Percentiles rank a stretch among this genome's conserved stretches.
phyloP scores from a whole-genome alignment of 2,329 filamentous ascomycete genomes.

The Monilinia aucupariae region DNA sequence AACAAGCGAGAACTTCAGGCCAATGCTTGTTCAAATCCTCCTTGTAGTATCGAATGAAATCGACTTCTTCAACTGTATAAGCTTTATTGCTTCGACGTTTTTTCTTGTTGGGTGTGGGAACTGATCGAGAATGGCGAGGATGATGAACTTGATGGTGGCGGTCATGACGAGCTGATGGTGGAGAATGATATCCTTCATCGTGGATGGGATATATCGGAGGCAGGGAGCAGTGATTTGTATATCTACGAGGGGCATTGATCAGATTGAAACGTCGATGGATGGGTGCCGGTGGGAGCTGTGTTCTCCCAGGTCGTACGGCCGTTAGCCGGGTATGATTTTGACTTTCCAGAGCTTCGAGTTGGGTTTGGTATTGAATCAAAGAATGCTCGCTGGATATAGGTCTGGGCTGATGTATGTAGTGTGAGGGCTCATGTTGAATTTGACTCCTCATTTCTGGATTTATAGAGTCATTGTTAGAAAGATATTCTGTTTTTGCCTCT shows the following conservation, averaged over 20 bases:
- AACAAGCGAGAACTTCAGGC: conserved; percentile 10
- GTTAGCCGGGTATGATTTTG: not conserved
- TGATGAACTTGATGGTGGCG: not conserved
- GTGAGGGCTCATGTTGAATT: not conserved
- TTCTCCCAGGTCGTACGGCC: conserved; percentile 2
- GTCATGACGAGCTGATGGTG: not conserved
- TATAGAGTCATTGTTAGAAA: not conserved
- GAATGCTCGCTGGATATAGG: not conserved
- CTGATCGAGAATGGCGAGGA: not conserved
- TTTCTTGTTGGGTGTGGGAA: not conserved
- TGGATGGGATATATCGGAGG: not conserved
- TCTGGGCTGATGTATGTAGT: not conserved
- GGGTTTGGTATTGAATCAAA: not conserved
- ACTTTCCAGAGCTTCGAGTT: not conserved
- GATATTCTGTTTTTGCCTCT: not conserved
- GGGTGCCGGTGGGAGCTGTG: conserved; percentile 1
- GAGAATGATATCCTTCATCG: not conserved
- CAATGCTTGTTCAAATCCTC: conserved; percentile 17
- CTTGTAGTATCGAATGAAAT: conserved; percentile 21
- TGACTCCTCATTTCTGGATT: not conserved
- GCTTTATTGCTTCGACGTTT: conserved; percentile 20
- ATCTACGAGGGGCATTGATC: not conserved
- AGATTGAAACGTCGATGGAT: conserved; percentile 1
- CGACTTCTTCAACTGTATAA: conserved; percentile 19
- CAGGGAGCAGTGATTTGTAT: not conserved